Evolutionary conservation across 768 basidiomycete species (phyloP).

Genomic region (Lactifluus volemus): DNA sequence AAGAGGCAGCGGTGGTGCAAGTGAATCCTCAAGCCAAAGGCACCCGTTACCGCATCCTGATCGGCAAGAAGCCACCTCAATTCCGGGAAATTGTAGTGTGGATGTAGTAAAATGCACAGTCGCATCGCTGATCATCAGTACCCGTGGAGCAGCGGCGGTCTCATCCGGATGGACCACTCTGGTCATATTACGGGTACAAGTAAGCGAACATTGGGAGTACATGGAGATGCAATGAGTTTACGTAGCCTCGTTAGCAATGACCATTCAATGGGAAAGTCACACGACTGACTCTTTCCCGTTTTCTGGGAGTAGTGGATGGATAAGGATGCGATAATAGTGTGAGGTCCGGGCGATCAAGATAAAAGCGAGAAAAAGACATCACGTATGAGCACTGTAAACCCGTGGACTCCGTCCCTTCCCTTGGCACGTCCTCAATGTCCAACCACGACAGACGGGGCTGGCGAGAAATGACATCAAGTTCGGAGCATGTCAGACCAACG

Average conservation of each 20-base stretch:
- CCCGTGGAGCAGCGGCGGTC: constrained; percentile 7
- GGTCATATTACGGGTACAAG: constrained; percentile 19
- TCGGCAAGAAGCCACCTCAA: constrained; percentile 11
- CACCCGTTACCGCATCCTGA: constrained; percentile 8
- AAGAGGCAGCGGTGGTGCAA: neutral
- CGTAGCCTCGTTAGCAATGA: constrained; percentile 18
- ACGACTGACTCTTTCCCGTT: neutral
- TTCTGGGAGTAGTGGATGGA: constrained; percentile 10
- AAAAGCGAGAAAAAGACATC: constrained; percentile 14
- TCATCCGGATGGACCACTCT: constrained; percentile 10
- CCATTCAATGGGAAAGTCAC: constrained; percentile 3
- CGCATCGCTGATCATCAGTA: constrained; percentile 12
- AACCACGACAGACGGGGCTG: constrained; percentile 1
- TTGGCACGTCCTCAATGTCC: constrained; percentile 8
- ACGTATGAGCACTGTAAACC: constrained; percentile 12
- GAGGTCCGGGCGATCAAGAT: constrained; percentile 12
- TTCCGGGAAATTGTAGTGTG: constrained; percentile 9
- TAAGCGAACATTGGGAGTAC: constrained; percentile 14
- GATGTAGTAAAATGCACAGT: neutral
- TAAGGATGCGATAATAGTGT: constrained; percentile 1
- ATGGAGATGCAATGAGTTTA: constrained; percentile 14
- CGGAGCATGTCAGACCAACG: neutral
- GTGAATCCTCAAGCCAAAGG: neutral
- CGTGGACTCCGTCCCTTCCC: constrained; percentile 11
- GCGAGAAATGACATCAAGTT: neutral